Base-by-base conservation (phyloP, 805 yeast genomes). In the Metschnikowia gelsemii region DNA sequence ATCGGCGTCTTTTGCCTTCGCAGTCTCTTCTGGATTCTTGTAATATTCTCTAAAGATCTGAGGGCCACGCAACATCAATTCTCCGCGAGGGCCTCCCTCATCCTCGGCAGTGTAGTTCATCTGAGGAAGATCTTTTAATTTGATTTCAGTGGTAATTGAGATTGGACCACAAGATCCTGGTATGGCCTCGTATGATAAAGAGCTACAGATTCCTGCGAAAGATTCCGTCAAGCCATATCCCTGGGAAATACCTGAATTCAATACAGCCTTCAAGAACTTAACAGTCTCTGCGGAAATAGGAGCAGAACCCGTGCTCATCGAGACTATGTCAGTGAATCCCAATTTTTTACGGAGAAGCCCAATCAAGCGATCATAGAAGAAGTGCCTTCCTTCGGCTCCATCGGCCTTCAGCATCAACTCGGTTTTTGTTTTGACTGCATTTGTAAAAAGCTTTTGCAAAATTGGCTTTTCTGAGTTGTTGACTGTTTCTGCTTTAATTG, bases 191-290 rank as follows among this genome's bases (percentile, higher is more conserved):
- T 38, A 55, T 5, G 49, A 45, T 17, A 32, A 19, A 18, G 55
- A 46, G 29, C 50, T 17, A 19, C 50, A 44, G 17, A 58, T 41
- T 6, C 63, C 62, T 3, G 59, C 62, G 35, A 55, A 59, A 16
- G 61, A 43, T 43, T 59, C 64, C 8, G 64, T 65, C 46, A 65
- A 54, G 1, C 71, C 71, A 41, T 64, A 65, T n/a, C 66, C 63
- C 37, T 64, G 70, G 9, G 58, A 27, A 16, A 59, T 17, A 1
- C 64, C 64, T 19, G 50, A 31, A 37, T 57, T 56, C 39, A 59
- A 48, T 5, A 55, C 51, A 4, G 62, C 52, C 41, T 55, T 58
- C 42, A 59, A 45, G 44, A 58, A 59, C 35, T 41, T 42, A 30
- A 59, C 49, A 7, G 60, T 49, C 2, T 51, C 43, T 11, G 49